A percentile compares a stretch with the other conserved stretches of the same genome.
Conservation (phyloP, 768 basidiomycete species). For the Boletus huronensis region DNA sequence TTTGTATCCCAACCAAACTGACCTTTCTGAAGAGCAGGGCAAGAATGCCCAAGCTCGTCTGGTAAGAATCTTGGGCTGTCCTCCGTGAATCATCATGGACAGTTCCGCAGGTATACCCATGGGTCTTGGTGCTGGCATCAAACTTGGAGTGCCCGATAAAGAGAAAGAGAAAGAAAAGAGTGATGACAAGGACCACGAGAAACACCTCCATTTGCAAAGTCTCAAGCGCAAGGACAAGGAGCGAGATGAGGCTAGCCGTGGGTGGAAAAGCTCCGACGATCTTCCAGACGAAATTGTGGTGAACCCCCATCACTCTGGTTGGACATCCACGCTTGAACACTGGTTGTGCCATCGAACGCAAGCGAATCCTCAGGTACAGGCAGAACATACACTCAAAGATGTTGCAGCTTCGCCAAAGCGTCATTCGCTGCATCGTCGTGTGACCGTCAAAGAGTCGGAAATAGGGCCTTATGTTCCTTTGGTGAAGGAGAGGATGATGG, state of each 20-base stretch:
- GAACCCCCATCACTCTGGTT: slow-evolving; percentile 44
- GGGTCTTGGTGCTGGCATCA: slow-evolving; percentile 76
- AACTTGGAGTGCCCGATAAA: slow-evolving; percentile 53
- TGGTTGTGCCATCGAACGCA: slow-evolving; percentile 53
- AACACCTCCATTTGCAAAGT: slow-evolving; percentile 22
- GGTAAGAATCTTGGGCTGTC: slow-evolving; percentile 37
- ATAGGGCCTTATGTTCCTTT: slow-evolving; percentile 81
- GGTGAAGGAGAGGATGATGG: slow-evolving; percentile 89
- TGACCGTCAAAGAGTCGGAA: slow-evolving; percentile 40
- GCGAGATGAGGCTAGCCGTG: slow-evolving; percentile 32
- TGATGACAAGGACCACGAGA: slow-evolving; percentile 34
- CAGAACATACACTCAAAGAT: slow-evolving; percentile 24
- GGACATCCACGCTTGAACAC: slow-evolving; percentile 75
- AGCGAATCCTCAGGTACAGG: slow-evolving; percentile 18
- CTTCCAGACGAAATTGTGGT: slow-evolving; percentile 32
- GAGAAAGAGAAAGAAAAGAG: slow-evolving; percentile 34
- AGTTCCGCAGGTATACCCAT: slow-evolving; percentile 60
- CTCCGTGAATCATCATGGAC: not conserved
- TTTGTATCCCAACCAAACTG: slow-evolving; percentile 2
- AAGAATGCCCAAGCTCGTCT: slow-evolving; percentile 81
- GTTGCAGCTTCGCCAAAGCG: slow-evolving; percentile 43
- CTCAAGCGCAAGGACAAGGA: slow-evolving; percentile 38
- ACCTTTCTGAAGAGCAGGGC: slow-evolving; percentile 51
- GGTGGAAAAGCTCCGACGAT: slow-evolving; percentile 37
- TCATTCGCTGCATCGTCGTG: slow-evolving; percentile 41